Evolutionary conservation across 129 eudicot species (phyloP).

Genomic region (Helianthus annuus): DNA sequence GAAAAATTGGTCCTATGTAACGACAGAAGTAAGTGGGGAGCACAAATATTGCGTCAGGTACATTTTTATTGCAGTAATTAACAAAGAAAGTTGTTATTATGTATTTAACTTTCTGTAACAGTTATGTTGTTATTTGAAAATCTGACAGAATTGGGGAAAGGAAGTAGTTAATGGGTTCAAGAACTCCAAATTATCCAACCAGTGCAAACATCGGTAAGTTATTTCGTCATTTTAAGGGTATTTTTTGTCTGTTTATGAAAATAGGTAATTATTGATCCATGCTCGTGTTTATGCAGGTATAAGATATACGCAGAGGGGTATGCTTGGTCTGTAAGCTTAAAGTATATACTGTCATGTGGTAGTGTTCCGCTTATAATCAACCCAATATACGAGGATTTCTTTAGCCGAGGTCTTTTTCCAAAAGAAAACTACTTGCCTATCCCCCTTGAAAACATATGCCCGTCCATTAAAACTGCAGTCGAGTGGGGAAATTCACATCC

Average conservation of each 20-base stretch:
- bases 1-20: constrained; percentile 51
- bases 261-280: not conserved
- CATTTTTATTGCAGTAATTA: not conserved
- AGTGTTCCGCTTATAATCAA: constrained; percentile 60
- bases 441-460: constrained; percentile 50
- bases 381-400: constrained; percentile 70
- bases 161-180: constrained; percentile 51
- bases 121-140: not conserved
- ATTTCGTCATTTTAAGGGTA: not conserved
- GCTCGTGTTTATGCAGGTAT: constrained; percentile 50
- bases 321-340: constrained; percentile 95
- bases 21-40: constrained; percentile 58
- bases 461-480: constrained; percentile 56
- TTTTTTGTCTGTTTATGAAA: constrained; percentile 1
- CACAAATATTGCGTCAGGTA: constrained; percentile 80
- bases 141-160: constrained; percentile 1
- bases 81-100: not conserved
- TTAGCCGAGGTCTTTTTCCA: constrained; percentile 66
- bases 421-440: constrained; percentile 56
- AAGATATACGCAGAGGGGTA: constrained; percentile 92
- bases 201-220: constrained; percentile 68
- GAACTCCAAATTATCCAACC: constrained; percentile 65
- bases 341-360: constrained; percentile 80
- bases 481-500: constrained; percentile 72
- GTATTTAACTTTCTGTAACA: constrained; percentile 3